Evolutionary conservation across 75 land plant species (phyloP), one percentile per base, ranked within the genome.

Genomic region (Cunninghamia lanceolata): DNA sequence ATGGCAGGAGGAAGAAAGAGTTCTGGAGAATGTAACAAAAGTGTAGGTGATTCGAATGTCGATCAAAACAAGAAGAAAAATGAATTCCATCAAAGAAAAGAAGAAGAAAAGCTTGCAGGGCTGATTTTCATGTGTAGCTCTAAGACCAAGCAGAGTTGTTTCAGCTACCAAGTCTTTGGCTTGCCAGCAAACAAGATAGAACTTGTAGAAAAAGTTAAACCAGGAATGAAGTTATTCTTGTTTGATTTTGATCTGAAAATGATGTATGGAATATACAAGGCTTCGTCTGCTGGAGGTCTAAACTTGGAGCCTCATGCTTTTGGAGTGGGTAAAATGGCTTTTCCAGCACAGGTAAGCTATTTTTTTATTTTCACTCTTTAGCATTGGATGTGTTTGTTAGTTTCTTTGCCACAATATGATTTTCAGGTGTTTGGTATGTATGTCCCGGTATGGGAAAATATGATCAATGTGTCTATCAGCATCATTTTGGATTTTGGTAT

Each of bases 121-220:
- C 89, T 87, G 68, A 93, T 95, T 54, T 95, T 93, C 47, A 87
- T 93, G 90, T 95, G 96, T 42, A 93, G 82, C 84, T 88, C 81
- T 38, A 80, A 78, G 47, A 94, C 96, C 16, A 93, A 92, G 85
- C 88, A 87, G 40, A 90, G 91, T 56, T 94, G 95, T 75, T 92
- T 84, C 84, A 40, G 54, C 0, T 85, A 91, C 66, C 81, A 90
- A 36, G 92, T 95, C 4, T 92, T 95, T 90, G 96, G 96, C 35
- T 87, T 93, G 42, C 96, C 96, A 28, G 83, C 53, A 40, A 87
- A 83, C 16, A 91, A 86, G 79, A 59, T 83, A 28, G 89, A 90
- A 5, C 47, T 90, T 46, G 93, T 93, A 9, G 85, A 82, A 66
- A 89, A 88, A 63, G 89, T 94, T 40, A 91, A 89, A 76, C 87